These are phyloP conservation scores for Cladosporium colombiae DNA, from an alignment of 2,329 filamentous ascomycete species.

Conservation along the genomic window DNA sequence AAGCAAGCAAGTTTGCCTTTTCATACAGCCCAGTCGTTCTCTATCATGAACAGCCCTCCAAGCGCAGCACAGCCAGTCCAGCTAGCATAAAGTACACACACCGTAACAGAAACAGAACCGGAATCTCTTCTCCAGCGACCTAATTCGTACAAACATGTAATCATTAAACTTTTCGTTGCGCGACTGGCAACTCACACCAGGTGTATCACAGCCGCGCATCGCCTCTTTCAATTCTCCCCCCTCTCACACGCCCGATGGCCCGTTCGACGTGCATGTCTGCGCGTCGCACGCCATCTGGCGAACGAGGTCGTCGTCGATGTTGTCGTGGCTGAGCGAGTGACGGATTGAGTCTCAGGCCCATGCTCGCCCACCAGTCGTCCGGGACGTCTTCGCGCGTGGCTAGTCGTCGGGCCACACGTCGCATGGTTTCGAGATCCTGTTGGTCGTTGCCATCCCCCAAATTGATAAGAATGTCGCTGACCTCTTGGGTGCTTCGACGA, in stretches of 20 bases:
- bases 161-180: not conserved
- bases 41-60: not conserved
- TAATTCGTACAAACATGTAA: constrained; percentile 12
- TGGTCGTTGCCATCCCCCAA: constrained; percentile 27
- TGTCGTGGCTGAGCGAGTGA: constrained; percentile 24
- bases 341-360: constrained; percentile 39
- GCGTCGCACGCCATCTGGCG: constrained; percentile 10
- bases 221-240: constrained; percentile 3
- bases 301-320: constrained; percentile 12
- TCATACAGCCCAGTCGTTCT: not conserved
- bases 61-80: constrained; percentile 11
- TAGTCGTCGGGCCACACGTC: constrained; percentile 69
- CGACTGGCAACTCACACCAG: not conserved
- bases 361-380: constrained; percentile 73
- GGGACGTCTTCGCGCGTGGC: constrained; percentile 73
- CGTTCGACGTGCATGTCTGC: constrained; percentile 8
- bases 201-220: constrained; percentile 5
- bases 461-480: constrained; percentile 1
- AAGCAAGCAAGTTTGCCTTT: not conserved
- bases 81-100: constrained; percentile 7
- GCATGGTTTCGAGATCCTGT: constrained; percentile 51
- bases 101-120: not conserved
- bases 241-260: not conserved
- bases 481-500: constrained; percentile 20
- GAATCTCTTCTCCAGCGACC: not conserved